These are phyloP conservation scores for Escallonia herrerae DNA, from an alignment of 129 eudicot species.

Conservation along the genomic window DNA sequence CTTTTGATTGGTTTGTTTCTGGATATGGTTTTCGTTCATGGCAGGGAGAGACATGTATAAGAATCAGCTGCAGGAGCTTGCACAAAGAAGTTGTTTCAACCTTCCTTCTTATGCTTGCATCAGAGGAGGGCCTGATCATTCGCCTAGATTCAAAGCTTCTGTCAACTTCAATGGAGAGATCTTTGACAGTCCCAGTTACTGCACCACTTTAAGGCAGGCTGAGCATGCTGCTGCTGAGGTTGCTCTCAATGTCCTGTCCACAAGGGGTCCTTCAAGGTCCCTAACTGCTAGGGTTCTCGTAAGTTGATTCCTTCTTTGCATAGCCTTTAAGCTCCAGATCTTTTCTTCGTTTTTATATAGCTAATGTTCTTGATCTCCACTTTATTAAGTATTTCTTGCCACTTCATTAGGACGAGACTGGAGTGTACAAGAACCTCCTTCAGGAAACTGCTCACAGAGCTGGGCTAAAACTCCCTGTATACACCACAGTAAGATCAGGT, in stretches of 20 bases:
- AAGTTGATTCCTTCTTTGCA: background rate
- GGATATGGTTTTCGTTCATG: background rate
- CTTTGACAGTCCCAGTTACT: slow-evolving; percentile 20
- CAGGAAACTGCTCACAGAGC: slow-evolving; percentile 40
- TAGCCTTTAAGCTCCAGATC: background rate
- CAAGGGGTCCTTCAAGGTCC: slow-evolving; percentile 27
- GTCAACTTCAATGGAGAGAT: slow-evolving; percentile 31
- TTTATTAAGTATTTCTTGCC: background rate
- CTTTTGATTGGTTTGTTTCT: background rate
- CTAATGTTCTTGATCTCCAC: background rate
- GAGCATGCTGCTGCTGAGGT: slow-evolving; percentile 36
- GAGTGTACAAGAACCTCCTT: slow-evolving; percentile 36
- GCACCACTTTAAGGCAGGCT: slow-evolving; percentile 30
- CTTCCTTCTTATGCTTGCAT: slow-evolving; percentile 29
- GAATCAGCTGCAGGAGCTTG: slow-evolving; percentile 32
- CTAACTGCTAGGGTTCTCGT: slow-evolving; percentile 37
- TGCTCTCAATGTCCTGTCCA: slow-evolving; percentile 29
- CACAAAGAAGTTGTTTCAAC: slow-evolving; percentile 35
- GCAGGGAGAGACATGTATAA: slow-evolving; percentile 21
- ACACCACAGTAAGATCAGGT: slow-evolving; percentile 31
- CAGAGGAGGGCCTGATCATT: slow-evolving; percentile 34
- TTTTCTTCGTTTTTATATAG: background rate
- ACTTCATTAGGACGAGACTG: slow-evolving; percentile 26
- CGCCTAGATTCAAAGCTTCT: slow-evolving; percentile 30
- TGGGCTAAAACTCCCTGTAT: slow-evolving; percentile 26